Base-by-base conservation (phyloP, 805 yeast genomes). In the Saccharomycopsis sp. region DNA sequence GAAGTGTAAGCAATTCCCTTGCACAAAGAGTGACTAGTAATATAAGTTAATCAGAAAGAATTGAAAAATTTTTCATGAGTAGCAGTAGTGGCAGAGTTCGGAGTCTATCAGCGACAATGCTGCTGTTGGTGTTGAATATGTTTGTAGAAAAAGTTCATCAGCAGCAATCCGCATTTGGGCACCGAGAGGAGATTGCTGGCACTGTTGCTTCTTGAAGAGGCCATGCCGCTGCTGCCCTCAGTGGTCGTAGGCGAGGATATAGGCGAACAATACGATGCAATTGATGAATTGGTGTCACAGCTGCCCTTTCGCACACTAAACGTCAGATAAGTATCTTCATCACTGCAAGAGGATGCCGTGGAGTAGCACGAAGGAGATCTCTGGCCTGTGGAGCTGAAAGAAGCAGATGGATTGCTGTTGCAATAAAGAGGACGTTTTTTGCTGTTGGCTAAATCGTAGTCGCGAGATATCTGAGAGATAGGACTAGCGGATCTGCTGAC, bases 311-410 rank as follows among this genome's bases (percentile, higher is more conserved):
- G 50, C 9, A 52, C 34, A 24, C 59, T 56, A 53, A 58, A 58
- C 12, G 58, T 58, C 4, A 53, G 47, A 16, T 50, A 58, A 14
- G 37, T 37, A 29, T 58, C 61, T 18, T 58, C 61, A 24, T 58
- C 61, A 23, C 85, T 83, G 64, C 46, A 51, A 44, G 48, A 44
- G 21, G 48, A 44, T 16, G 48, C 16, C 7, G 48, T 44, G 4
- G 48, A 44, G 48, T 44, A 44, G 48, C 48, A 44, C 12, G 37
- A 29, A 44, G 48, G 48, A 12, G 48, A 44, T 44, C 48, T 44
- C 12, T 44, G 48, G 18, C 16, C 48, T 12, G 16, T 12, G 16
- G 21, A 16, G 21, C 21, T n/a, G 48, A 44, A 44, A 5, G 48
- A 44, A 5, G 48, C 16, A 16, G 48, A 44, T 16, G 48, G 21